Evolutionary conservation across 257 asterid genomes (phyloP), one percentile per base, ranked within the genome.

Genomic region (Fraxinus quadrangulata): DNA sequence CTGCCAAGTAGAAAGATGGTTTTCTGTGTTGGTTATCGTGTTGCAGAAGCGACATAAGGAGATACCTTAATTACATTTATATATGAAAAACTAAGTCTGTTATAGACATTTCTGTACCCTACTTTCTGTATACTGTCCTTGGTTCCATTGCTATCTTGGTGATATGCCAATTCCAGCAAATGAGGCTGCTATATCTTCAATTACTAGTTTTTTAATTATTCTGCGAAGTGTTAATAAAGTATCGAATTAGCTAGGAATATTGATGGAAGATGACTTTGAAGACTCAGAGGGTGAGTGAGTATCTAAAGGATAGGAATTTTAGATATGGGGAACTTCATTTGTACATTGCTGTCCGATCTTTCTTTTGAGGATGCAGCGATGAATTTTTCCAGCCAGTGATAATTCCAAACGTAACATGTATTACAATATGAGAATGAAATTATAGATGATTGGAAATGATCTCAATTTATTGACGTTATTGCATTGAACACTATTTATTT

Each of bases 1-100:
- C 69, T 63, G 31, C 34, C 1, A 63, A 63, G 69, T 24, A 63
- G 69, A 63, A 24, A 63, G 34, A 63, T 63, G 69, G n/a, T 63
- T 63, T 24, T 7, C 34, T 3, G 31, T 63, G 69, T 63, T 63
- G 69, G 66, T 63, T 10, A 26, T 24, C 6, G 0, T 23, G 69
- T 63, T 63, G 26, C 69, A 24, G n/a, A 24, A 63, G 33, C 16
- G 4, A 63, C 34, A 24, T 2, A 63, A 11, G 34, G 34, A 63
- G 69, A 24, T 63, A 63, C 69, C 19, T 63, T 63, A 63, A 63
- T 24, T 63, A 63, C 14, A 24, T 24, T 63, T 61, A 61, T 61
- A 10, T 10, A 11, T 3, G 67, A 61, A 61, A 23, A 61, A 10
- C 28, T 23, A 26, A 59, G 31, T 37, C 2, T 37, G 42, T 13